Base-by-base conservation (phyloP, 2,329 filamentous ascomycete genomes). In the Ophiosphaerella narmari region DNA sequence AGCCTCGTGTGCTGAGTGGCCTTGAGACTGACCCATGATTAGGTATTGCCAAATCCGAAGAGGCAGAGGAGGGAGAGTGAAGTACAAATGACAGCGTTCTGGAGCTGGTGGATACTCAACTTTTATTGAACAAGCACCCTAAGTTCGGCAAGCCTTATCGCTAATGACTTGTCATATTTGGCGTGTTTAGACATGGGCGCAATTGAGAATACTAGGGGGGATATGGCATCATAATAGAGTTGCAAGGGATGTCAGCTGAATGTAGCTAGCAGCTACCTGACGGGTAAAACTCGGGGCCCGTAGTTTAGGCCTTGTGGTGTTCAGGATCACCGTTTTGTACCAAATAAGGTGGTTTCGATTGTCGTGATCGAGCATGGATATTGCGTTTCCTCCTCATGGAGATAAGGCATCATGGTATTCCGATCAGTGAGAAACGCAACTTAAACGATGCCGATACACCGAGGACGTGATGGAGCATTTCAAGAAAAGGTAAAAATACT, bases 301-400 rank as follows among this genome's bases (percentile, higher is more conserved):
- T 34, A 16, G 37, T 37, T 12, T 42, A 35, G 29, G 36, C 26
- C 36, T 37, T 37, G 31, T 42, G 32, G 31, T 39, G 33, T 21
- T 32, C 13, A 23, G 5, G 35, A 39, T 52, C n/a, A 31, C 16
- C 31, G 23, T 21, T 14, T 16, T 26, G 16, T 26, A 24, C 31
- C 16, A 8, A 26, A 29, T 38, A 38, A 42, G 37, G 39, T 46
- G 14, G 39, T 29, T 24, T 13, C 18, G 24, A 34, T 11, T 46
- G 52, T 55, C 52, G 52, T 46, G 36, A 46, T 43, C 9, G 9
- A 29, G 13, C 7, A 12, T 55, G 45, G 42, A 43, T 26, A 55
- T 55, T 46, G 48, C 52, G 52, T 52, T 29, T 48, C 48, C 40
- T 34, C 24, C 13, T 7, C 11, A 39, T 38, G 48, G 52, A 46